Evolutionary conservation across 2,329 filamentous ascomycete species (phyloP).

Genomic region (Venturia aucupariae): DNA sequence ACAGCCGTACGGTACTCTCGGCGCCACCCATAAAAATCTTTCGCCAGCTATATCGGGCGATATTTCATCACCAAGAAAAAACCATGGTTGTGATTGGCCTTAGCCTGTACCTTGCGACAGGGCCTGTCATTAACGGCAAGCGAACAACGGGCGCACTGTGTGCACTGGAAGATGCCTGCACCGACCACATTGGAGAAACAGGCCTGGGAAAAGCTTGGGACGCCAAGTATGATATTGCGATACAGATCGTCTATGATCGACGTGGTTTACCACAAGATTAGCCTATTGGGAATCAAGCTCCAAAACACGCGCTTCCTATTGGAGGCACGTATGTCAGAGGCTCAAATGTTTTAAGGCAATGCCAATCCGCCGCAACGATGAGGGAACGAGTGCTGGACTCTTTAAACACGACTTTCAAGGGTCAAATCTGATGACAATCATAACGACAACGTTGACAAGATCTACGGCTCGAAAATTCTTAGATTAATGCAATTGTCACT

Average conservation of each 20-base stretch:
- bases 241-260: not conserved
- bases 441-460: not conserved
- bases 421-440: not conserved
- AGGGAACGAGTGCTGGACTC: not conserved
- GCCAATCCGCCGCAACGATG: not conserved
- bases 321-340: not conserved
- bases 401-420: not conserved
- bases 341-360: not conserved
- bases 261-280: not conserved
- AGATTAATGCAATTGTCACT: not conserved
- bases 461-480: not conserved
- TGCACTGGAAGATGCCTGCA: not conserved
- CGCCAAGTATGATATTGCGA: not conserved
- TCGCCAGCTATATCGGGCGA: not conserved
- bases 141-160: not conserved
- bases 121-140: not conserved
- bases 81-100: not conserved
- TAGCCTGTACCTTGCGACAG: not conserved
- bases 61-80: not conserved
- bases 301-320: not conserved
- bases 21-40: not conserved
- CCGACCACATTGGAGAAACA: not conserved
- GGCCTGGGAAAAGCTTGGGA: not conserved
- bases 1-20: not conserved
- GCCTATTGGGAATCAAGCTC: not conserved